Conservation (phyloP, 129 eudicot species). For the Cynara cardunculus region DNA sequence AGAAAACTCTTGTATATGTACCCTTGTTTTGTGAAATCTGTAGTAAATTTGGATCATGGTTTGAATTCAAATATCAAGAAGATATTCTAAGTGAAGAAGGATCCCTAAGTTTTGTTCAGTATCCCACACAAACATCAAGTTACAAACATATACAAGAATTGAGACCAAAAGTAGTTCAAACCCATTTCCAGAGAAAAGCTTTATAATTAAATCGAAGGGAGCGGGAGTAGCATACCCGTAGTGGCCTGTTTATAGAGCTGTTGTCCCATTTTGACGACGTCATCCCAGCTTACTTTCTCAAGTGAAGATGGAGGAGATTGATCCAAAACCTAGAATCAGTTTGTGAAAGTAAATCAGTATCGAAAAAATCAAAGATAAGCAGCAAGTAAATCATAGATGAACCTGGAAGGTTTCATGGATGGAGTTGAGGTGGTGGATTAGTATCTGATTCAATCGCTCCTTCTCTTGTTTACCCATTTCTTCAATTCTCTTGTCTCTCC, state of each 20-base stretch:
- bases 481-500: neutral
- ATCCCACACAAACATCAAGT: neutral
- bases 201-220: neutral
- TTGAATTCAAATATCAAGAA: neutral
- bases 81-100: neutral
- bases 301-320: conserved; percentile 67
- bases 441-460: conserved; percentile 40
- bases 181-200: conserved; percentile 7
- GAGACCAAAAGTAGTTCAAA: neutral
- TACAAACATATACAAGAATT: neutral
- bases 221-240: conserved; percentile 36
- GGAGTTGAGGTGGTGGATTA: conserved; percentile 54
- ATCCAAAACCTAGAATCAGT: conserved; percentile 50
- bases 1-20: neutral
- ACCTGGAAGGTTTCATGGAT: conserved; percentile 89
- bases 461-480: conserved; percentile 54
- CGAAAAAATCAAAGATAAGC: neutral
- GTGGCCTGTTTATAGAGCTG: conserved; percentile 88
- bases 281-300: conserved; percentile 69
- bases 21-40: neutral
- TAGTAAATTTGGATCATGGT: neutral
- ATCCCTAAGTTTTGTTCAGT: neutral
- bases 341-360: neutral
- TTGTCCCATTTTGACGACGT: conserved; percentile 72
- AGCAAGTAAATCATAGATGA: conserved; percentile 4